phyloP scores from a whole-genome alignment of 225 moss, liverwort and hornwort genomes.

The Antitrichia curtipendula region DNA sequence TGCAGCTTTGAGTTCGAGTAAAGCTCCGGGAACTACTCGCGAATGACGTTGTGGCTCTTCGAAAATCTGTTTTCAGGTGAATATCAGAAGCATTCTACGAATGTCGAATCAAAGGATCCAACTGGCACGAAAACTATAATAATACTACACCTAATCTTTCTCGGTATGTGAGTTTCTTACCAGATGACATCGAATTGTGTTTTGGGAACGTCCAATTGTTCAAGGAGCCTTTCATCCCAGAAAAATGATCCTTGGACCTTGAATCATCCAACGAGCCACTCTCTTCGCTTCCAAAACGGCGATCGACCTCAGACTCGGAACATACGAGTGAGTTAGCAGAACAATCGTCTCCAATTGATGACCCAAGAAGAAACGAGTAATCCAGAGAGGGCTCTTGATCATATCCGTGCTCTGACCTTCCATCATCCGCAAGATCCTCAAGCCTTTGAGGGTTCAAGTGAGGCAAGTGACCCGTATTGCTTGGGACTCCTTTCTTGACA shows the following conservation, averaged over 20 bases:
- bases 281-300: neutral
- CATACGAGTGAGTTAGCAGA: constrained; percentile 1
- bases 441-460: neutral
- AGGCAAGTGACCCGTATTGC: neutral
- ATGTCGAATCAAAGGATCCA: neutral
- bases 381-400: constrained; percentile 11
- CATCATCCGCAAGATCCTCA: constrained; percentile 6
- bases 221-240: neutral
- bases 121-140: neutral
- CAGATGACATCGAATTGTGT: constrained; percentile 5
- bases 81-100: neutral
- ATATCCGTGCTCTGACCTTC: neutral
- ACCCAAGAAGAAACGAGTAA: neutral
- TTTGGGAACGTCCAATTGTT: neutral
- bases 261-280: constrained; percentile 4
- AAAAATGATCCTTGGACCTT: neutral
- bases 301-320: constrained; percentile 7
- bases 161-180: neutral
- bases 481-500: neutral
- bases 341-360: constrained; percentile 17
- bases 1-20: constrained; percentile 1
- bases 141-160: neutral
- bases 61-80: neutral
- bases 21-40: neutral
- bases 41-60: neutral